Percentiles rank a stretch among this genome's conserved stretches.
Evolutionary conservation across 106 monocot species (phyloP).

Genomic region (Acorus calamus): DNA sequence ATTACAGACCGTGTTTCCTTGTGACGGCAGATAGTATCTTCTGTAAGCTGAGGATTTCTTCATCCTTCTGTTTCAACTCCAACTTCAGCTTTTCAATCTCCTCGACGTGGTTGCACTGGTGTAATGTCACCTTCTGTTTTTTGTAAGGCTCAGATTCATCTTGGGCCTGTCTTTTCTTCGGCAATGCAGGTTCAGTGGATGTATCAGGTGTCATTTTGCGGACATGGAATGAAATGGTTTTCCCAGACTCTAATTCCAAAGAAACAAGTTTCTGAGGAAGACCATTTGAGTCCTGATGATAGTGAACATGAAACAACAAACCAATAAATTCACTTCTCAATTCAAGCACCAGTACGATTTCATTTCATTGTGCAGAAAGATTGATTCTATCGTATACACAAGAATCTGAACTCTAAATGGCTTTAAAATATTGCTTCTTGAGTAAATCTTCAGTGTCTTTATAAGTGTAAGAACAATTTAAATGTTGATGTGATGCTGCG

Average conservation of each 20-base stretch:
- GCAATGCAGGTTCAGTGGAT: neutral
- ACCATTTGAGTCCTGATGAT: conserved; percentile 26
- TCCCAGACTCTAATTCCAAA: conserved; percentile 12
- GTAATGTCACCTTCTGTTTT: conserved; percentile 1
- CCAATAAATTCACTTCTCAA: neutral
- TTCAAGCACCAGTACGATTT: neutral
- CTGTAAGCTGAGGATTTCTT: conserved; percentile 34
- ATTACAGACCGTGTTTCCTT: conserved; percentile 1
- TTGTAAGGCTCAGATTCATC: conserved; percentile 1
- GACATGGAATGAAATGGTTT: conserved; percentile 11
- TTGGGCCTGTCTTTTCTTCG: conserved; percentile 13
- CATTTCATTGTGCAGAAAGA: neutral
- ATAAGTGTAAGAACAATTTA: too few species aligned
- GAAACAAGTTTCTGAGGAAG: conserved; percentile 23
- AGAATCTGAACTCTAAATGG: too few species aligned
- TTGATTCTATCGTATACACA: too few species aligned
- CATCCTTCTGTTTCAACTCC: conserved; percentile 12
- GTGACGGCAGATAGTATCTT: conserved; percentile 8
- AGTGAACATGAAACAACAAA: neutral
- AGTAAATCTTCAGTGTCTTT: too few species aligned
- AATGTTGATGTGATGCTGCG: too few species aligned
- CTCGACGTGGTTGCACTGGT: conserved; percentile 10
- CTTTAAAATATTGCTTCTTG: too few species aligned
- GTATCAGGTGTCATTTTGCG: conserved; percentile 17
- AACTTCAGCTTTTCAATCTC: conserved; percentile 17